Evolutionary conservation across 345 rosid species (phyloP).

Genomic region (Isatis tinctoria): DNA sequence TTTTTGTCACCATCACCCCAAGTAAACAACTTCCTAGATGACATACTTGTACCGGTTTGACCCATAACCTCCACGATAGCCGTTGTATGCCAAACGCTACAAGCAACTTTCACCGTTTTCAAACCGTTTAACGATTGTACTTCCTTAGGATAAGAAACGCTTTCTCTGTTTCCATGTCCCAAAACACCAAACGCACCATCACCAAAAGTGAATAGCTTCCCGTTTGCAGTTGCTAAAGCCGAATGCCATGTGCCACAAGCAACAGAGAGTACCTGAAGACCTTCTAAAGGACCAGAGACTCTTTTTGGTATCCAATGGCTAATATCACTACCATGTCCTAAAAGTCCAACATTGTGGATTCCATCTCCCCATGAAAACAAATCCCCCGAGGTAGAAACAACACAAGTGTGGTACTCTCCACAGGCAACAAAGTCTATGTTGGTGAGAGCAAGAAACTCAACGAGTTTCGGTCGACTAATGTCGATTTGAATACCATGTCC

Average conservation of each 20-base stretch:
- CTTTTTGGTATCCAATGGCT: constrained; percentile 97
- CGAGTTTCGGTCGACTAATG: constrained; percentile 70
- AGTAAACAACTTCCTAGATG: constrained; percentile 83
- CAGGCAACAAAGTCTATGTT: constrained; percentile 78
- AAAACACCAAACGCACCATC: constrained; percentile 84
- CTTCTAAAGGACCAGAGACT: constrained; percentile 80
- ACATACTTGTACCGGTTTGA: constrained; percentile 52
- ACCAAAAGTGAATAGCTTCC: constrained; percentile 88
- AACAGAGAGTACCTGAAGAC: constrained; percentile 79
- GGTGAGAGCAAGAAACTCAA: constrained; percentile 74
- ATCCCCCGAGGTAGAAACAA: constrained; percentile 75
- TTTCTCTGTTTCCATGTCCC: constrained; percentile 87
- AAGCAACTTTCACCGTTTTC: constrained; percentile 84
- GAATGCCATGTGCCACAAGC: constrained; percentile 98
- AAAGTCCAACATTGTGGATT: constrained; percentile 72
- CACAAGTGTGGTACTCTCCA: constrained; percentile 89
- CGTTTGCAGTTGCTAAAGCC: constrained; percentile 73
- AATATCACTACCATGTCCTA: constrained; percentile 80
- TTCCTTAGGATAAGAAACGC: constrained; percentile 65
- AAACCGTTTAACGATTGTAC: constrained; percentile 69
- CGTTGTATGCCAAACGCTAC: constrained; percentile 94
- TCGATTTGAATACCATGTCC: constrained; percentile 81
- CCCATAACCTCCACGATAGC: constrained; percentile 84
- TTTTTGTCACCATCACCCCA: constrained; percentile 99
- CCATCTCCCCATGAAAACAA: constrained; percentile 98